Percentiles rank a stretch among this genome's conserved stretches.
phyloP scores from a whole-genome alignment of 2,329 filamentous ascomycete species.

The Cytospora mali region DNA sequence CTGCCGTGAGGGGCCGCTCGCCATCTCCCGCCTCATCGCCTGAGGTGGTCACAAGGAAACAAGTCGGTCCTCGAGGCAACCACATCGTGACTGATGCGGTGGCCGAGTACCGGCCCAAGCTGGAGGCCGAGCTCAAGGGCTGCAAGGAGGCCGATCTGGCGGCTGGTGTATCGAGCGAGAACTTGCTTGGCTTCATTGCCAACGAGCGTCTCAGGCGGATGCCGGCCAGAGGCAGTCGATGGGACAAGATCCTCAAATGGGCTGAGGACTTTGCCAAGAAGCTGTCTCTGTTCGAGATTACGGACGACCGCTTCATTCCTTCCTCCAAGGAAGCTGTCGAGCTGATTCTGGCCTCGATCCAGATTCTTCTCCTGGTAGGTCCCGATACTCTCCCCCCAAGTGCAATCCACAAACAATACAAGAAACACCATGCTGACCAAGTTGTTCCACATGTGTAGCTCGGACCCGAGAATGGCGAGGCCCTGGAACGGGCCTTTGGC shows the following conservation, averaged over 20 bases:
- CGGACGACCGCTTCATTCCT: slow-evolving; percentile 27
- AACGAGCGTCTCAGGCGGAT: slow-evolving; percentile 28
- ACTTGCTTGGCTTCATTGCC: slow-evolving; percentile 25
- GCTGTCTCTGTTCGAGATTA: slow-evolving; percentile 28
- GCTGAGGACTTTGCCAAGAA: slow-evolving; percentile 29
- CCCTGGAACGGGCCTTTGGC: slow-evolving; percentile 27
- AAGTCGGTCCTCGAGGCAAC: slow-evolving; percentile 25
- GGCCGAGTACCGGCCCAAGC: slow-evolving; percentile 24
- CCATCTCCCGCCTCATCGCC: slow-evolving; percentile 19
- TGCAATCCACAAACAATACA: slow-evolving; percentile 3
- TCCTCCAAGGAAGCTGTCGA: slow-evolving; percentile 29
- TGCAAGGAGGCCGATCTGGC: slow-evolving; percentile 23
- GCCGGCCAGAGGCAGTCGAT: slow-evolving; percentile 28
- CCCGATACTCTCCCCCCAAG: neutral
- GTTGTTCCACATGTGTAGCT: slow-evolving; percentile 11
- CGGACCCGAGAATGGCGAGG: slow-evolving; percentile 28
- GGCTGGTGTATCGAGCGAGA: slow-evolving; percentile 28
- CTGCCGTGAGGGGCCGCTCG: slow-evolving; percentile 22
- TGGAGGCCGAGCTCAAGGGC: slow-evolving; percentile 27
- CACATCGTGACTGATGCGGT: slow-evolving; percentile 28
- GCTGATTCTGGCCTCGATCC: slow-evolving; percentile 27
- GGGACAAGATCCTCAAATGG: slow-evolving; percentile 29
- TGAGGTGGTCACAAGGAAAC: slow-evolving; percentile 20
- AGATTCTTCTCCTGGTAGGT: slow-evolving; percentile 28
- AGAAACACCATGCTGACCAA: slow-evolving; percentile 10